Conservation (phyloP, 1,139 yeast genomes). For the Yamadazyma triangularis region DNA sequence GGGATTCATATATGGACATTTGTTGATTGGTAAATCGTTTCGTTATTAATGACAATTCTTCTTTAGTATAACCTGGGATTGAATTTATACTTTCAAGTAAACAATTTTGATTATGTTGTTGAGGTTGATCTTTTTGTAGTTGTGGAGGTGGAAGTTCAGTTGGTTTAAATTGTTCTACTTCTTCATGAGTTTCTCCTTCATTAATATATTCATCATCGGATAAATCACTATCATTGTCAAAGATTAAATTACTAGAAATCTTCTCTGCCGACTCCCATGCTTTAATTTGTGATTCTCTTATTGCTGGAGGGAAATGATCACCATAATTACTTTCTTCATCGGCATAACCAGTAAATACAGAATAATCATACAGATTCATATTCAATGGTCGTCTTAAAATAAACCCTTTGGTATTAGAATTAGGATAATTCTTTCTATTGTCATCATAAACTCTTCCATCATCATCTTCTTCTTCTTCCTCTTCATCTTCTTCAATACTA, state of each 20-base stretch:
- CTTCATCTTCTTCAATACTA: constrained; percentile 3
- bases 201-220: constrained; percentile 20
- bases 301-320: constrained; percentile 19
- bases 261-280: constrained; percentile 49
- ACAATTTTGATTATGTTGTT: constrained; percentile 1
- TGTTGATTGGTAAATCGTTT: constrained; percentile 7
- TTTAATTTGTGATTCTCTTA: constrained; percentile 35
- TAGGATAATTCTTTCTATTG: constrained; percentile 2
- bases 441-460: neutral
- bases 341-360: constrained; percentile 22
- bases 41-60: constrained; percentile 26
- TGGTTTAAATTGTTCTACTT: constrained; percentile 1
- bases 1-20: constrained; percentile 2
- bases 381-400: constrained; percentile 16
- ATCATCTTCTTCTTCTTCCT: constrained; percentile 1
- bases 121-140: neutral
- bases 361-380: constrained; percentile 21
- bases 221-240: constrained; percentile 27
- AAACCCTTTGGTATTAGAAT: constrained; percentile 10
- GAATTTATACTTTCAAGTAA: constrained; percentile 19
- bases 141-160: constrained; percentile 4
- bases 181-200: constrained; percentile 3
- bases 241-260: constrained; percentile 31
- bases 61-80: constrained; percentile 40
- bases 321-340: constrained; percentile 12